Evolutionary conservation across 371 early-diverging fungal species (phyloP), one percentile per base, ranked within the genome.

Genomic region (Dentiscutata heterogama): DNA sequence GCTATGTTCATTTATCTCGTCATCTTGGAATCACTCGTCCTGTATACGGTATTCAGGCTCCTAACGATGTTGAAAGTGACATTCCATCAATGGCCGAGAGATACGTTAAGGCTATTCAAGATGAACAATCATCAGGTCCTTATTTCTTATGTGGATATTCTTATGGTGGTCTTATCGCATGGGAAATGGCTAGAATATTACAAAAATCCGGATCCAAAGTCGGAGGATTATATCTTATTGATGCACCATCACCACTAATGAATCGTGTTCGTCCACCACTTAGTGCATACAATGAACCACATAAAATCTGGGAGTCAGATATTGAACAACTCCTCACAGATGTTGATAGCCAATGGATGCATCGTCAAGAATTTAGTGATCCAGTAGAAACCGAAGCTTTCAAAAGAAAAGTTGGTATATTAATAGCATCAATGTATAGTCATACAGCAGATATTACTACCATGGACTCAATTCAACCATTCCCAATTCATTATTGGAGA

Each of bases 161-260:
- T 11, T 80, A 70, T 80, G 80, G 80, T 67, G 80, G 80, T n/a
- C 51, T 71, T 42, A 27, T 80, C 22, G 80, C 80, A 18, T 71
- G 71, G 70, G 70, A 80, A 70, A 68, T 68, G 71, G 71, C 80
- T 1, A 71, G 27, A 50, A n/a, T 42, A 39, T 46, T 80, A 29
- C 46, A 46, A 56, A 16, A 16, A 16, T 39, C 13, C 13, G 80
- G 80, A 27, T 71, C 22, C 3, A 67, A 71, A 56, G 53, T 80
- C 20, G 80, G 71, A 39, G 70, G 67, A 20, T 42, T 80, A n/a
- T 67, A 50, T 35, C 29, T 80, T n/a, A 42, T 80, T 50, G 80
- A 80, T 58, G 67, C 80, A 11, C 78, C 78, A 10, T n/a, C 63
- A 13, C 78, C 78, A 25, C n/a, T 78, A 42, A 27, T 25, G 42